A percentile compares a stretch with the other conserved stretches of the same genome.
phyloP scores from a whole-genome alignment of 257 asterid species.

The Handroanthus guayacan region DNA sequence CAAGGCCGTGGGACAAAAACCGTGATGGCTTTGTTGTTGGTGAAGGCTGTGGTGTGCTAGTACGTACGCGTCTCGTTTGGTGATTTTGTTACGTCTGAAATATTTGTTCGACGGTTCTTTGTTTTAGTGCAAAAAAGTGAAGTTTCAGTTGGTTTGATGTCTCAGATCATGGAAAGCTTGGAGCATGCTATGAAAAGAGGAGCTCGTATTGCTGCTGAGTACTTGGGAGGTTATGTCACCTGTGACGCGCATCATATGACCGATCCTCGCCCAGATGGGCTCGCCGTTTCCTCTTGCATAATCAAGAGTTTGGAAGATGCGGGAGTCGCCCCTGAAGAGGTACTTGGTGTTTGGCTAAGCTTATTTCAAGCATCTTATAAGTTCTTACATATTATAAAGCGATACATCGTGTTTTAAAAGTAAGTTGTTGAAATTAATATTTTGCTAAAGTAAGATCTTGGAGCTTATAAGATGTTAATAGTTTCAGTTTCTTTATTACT shows the following conservation, averaged over 20 bases:
- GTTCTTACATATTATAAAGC: too few relatives aligned
- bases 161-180: slow-evolving; percentile 52
- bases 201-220: slow-evolving; percentile 46
- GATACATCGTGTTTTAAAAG: too few relatives aligned
- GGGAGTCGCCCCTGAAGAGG: slow-evolving; percentile 67
- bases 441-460: too few relatives aligned
- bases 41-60: slow-evolving; percentile 72
- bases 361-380: too few relatives aligned
- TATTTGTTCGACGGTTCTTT: too few relatives aligned
- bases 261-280: slow-evolving; percentile 49
- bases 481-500: too few relatives aligned
- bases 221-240: slow-evolving; percentile 52
- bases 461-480: too few relatives aligned
- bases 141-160: background rate
- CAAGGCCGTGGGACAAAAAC: slow-evolving; percentile 68
- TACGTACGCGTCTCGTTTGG: slow-evolving; percentile 23
- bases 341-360: background rate
- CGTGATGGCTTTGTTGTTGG: slow-evolving; percentile 67
- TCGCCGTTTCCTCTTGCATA: slow-evolving; percentile 53
- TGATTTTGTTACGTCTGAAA: slow-evolving; percentile 14
- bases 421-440: too few relatives aligned
- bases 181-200: slow-evolving; percentile 55
- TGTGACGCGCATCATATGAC: slow-evolving; percentile 55
- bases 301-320: slow-evolving; percentile 43
- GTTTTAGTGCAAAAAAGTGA: too few relatives aligned